These are phyloP conservation scores for Lactuca sativa DNA, from an alignment of 129 eudicot genomes.

Conservation along the genomic window DNA sequence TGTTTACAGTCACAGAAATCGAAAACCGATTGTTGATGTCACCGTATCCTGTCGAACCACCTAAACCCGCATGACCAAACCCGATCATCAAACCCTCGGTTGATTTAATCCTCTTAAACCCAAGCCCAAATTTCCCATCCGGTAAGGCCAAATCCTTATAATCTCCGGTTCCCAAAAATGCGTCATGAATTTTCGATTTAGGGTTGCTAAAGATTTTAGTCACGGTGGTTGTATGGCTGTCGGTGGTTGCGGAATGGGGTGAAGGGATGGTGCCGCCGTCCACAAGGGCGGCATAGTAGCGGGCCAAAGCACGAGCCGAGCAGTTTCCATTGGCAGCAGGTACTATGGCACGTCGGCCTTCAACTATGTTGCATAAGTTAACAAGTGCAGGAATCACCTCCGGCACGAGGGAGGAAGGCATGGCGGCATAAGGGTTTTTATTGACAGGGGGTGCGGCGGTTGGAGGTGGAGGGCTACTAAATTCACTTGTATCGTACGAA, in stretches of 20 bases:
- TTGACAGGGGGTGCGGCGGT: too few species aligned
- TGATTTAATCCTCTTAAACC: constrained; percentile 50
- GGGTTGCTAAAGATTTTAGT: constrained; percentile 45
- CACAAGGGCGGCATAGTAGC: constrained; percentile 73
- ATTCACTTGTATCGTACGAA: constrained; percentile 56
- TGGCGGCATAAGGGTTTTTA: not conserved
- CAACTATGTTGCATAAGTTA: constrained; percentile 51
- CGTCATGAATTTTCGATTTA: constrained; percentile 53
- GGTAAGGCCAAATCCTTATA: constrained; percentile 45
- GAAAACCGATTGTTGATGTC: constrained; percentile 64
- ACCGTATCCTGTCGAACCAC: constrained; percentile 75
- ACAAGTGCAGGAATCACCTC: constrained; percentile 45
- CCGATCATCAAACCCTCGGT: constrained; percentile 56
- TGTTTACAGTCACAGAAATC: constrained; percentile 66
- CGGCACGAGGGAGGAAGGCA: constrained; percentile 62
- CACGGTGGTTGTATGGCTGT: not conserved
- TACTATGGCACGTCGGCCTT: constrained; percentile 67
- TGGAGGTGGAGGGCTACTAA: not conserved
- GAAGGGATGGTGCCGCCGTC: constrained; percentile 58
- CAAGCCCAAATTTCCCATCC: constrained; percentile 65
- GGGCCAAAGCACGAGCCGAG: constrained; percentile 88
- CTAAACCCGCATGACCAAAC: constrained; percentile 78
- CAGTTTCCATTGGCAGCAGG: constrained; percentile 78
- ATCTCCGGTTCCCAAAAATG: constrained; percentile 71
- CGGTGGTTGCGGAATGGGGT: constrained; percentile 32